phyloP scores from a whole-genome alignment of 139 green algal species.

The Coelastrella sp. region DNA sequence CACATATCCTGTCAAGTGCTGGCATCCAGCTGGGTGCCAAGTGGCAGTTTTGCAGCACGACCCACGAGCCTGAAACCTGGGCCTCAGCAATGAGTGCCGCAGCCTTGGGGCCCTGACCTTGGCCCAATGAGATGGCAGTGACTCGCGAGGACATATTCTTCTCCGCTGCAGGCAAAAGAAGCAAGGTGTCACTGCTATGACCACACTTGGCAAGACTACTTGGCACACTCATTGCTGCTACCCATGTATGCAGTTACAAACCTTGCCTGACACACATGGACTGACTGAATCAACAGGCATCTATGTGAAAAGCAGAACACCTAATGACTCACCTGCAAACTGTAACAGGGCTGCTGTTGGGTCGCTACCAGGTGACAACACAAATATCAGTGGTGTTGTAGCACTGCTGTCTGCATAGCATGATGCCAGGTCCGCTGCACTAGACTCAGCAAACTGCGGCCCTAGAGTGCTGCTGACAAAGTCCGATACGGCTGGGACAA shows the following conservation, averaged over 20 bases:
- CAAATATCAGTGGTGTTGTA: conserved; percentile 80
- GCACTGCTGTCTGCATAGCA: conserved; percentile 82
- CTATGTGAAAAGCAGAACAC: background rate
- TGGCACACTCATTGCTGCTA: too few relatives aligned
- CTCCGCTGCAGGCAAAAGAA: conserved; percentile 50
- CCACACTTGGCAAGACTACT: too few relatives aligned
- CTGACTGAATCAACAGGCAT: too few relatives aligned
- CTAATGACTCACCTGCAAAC: conserved; percentile 61
- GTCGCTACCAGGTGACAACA: conserved; percentile 79
- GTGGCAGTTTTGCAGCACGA: conserved; percentile 84
- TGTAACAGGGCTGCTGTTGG: conserved; percentile 80
- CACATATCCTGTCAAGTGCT: conserved; percentile 77
- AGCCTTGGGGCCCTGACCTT: conserved; percentile 83
- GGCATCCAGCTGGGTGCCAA: conserved; percentile 82
- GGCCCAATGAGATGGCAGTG: conserved; percentile 73
- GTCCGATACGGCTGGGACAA: conserved; percentile 71
- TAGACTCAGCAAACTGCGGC: conserved; percentile 70
- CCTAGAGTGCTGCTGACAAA: conserved; percentile 62
- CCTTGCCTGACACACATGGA: too few relatives aligned
- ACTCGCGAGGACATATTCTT: conserved; percentile 66
- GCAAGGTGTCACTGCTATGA: too few relatives aligned
- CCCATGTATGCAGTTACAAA: too few relatives aligned
- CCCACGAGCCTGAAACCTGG: conserved; percentile 61
- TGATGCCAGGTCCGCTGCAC: conserved; percentile 70
- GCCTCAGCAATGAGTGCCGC: conserved; percentile 77